Conservation (phyloP, 2,329 filamentous ascomycete species). For the Fusarium coicis region DNA sequence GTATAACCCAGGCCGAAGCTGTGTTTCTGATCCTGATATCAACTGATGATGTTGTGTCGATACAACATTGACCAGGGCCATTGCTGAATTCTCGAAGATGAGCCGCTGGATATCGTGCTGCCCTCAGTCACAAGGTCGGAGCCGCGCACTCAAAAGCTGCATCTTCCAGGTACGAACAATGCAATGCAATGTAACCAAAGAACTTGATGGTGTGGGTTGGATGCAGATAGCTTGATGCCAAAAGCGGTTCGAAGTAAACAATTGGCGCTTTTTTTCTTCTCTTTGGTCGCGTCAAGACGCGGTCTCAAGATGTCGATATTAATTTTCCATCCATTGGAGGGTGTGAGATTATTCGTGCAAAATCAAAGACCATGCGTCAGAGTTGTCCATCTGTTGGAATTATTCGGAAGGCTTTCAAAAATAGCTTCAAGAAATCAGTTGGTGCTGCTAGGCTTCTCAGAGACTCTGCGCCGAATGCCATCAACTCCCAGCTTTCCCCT, state of each 20-base stretch:
- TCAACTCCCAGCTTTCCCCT: conserved; percentile 13
- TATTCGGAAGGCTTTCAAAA: neutral
- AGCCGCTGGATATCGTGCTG: conserved; percentile 14
- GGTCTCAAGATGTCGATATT: conserved; percentile 3
- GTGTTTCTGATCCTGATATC: conserved; percentile 27
- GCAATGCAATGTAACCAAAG: conserved; percentile 26
- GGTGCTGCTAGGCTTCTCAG: neutral
- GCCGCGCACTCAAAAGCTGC: conserved; percentile 19
- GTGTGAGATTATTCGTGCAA: neutral
- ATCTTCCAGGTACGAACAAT: conserved; percentile 34
- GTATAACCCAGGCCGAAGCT: conserved; percentile 14
- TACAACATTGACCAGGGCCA: conserved; percentile 15
- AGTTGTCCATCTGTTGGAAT: neutral
- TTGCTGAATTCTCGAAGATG: conserved; percentile 2
- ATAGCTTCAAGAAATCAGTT: neutral
- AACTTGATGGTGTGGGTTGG: conserved; percentile 1
- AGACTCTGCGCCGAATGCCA: neutral
- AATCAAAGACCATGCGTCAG: neutral
- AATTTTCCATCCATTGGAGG: neutral
- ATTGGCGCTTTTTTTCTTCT: neutral
- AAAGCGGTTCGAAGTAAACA: conserved; percentile 38
- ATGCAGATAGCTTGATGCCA: conserved; percentile 27
- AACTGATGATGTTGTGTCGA: conserved; percentile 23
- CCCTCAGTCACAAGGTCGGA: conserved; percentile 32
- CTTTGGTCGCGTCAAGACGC: conserved; percentile 8